Base-by-base conservation (phyloP, 1,284 basidiomycete species). In the Papiliotrema nemorosa region DNA sequence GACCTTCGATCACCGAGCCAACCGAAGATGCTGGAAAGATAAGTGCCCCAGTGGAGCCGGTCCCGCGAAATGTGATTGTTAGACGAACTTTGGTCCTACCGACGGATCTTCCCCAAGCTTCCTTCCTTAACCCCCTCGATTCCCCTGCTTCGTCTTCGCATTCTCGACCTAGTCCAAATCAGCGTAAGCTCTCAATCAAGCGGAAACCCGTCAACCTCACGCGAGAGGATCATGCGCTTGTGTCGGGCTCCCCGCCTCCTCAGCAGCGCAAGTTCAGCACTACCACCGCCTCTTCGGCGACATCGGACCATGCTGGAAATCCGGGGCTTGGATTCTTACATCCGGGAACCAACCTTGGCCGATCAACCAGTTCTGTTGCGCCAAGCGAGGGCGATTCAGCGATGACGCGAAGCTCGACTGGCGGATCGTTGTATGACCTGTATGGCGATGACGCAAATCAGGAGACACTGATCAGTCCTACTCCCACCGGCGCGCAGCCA, bases 161-260 rank as follows among this genome's bases (percentile, higher is more conserved):
- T 18, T 50, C 34, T 18, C 35, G 2, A 12, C n/a, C n/a, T n/a
- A n/a, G n/a, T n/a, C n/a, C n/a, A n/a, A 20, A 18, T 43, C 46
- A 38, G 12, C 57, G 66, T 16, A 63, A 66, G 38, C 55, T 51
- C 18, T 66, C 64, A 3, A 59, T 70, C 52, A 62, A 65, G 41
- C 56, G 70, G 14, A 73, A 73, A 57, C 70, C 70, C 0, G 40
- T 73, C 29, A 63, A 65, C 43, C 49, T 68, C 18, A 61, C 62
- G n/a, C 44, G 53, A n/a, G 58, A 64, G 39, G 70, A 72, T 44
- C 57, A 60, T 5, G 60, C 62, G 42, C 52, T 69, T 4, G 62
- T 69, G 6, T 54, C 54, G 5, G 50, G 43, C 26, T 58, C 58
- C 20, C 64, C 64, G 12, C 50, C 58, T 10, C 27, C 48, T 20